Evolutionary conservation across 163 green algal genomes (phyloP), one percentile per base, ranked within the genome.

Genomic region (Coccomyxa subellipsoidea): DNA sequence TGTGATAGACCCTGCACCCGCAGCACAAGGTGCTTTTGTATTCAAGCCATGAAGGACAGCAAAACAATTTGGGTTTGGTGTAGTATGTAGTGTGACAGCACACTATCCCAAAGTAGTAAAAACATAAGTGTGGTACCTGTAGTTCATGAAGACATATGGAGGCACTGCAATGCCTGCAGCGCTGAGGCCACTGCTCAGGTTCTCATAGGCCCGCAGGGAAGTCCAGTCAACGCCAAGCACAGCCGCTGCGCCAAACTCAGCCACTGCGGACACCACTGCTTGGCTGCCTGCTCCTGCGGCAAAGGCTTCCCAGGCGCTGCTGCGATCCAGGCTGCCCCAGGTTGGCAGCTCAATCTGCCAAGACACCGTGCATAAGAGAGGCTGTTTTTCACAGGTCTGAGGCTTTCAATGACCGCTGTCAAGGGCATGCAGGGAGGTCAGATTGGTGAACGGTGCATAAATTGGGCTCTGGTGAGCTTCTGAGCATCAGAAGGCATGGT

Each of bases 191-290:
- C 39, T 31, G 32, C 29, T 32, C 39, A 91, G 73, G 0, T 53
- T 25, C 1, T 86, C 71, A 54, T 86, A 92, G 0, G 85, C 76
- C 10, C 31, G 76, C 81, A 91, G 78, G 6, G 84, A 85, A 69
- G 88, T 88, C 90, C 90, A 94, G 83, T 95, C 91, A 31, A 95
- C 90, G 0, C 80, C 87, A 32, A 94, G 77, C 10, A 88, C 81
- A 18, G 84, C 86, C 0, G 88, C 39, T 0, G 91, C 83, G 5
- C 21, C 25, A 39, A 93, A 94, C 29, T 70, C 36, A 0, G 47
- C 47, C 36, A 92, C 85, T 29, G 47, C 47, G 23, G 47, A 59
- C 23, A 59, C 47, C 47, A 59, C 47, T 80, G 59, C 1, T 79
- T 31, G 18, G 71, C 79, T 9, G 91, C 40, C 27, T 18, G 36